Conservation (phyloP, 768 basidiomycete species). For the Macrocybe gigantea region DNA sequence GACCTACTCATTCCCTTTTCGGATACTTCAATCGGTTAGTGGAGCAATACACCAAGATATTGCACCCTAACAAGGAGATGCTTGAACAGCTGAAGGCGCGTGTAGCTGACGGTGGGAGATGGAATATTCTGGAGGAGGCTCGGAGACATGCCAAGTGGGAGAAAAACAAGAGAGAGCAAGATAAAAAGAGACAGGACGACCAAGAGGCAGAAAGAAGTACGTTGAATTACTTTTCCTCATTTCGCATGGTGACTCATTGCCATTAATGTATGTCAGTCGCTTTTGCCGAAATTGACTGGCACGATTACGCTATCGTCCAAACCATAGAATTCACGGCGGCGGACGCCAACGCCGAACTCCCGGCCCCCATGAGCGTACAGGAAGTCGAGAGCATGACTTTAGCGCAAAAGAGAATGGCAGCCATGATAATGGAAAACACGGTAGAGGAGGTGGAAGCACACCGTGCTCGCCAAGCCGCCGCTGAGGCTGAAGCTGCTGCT, state of each 20-base stretch:
- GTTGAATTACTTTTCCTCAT: conserved; percentile 22
- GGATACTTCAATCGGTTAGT: conserved; percentile 96
- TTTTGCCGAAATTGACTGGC: conserved; percentile 98
- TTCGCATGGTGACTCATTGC: conserved; percentile 6
- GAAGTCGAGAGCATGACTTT: conserved; percentile 96
- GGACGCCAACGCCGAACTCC: conserved; percentile 86
- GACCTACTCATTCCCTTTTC: conserved; percentile 93
- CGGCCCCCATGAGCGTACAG: conserved; percentile 93
- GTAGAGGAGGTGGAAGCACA: conserved; percentile 82
- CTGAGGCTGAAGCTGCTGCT: conserved; percentile 78
- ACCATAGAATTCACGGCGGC: conserved; percentile 96
- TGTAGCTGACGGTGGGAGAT: conserved; percentile 59
- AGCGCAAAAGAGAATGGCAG: conserved; percentile 96
- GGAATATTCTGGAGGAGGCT: conserved; percentile 75
- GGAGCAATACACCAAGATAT: conserved; percentile 89
- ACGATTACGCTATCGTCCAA: conserved; percentile 97
- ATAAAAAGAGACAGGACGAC: conserved; percentile 84
- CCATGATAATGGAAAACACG: conserved; percentile 96
- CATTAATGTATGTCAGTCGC: conserved; percentile 47
- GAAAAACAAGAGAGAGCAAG: conserved; percentile 72
- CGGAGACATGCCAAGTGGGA: conserved; percentile 86
- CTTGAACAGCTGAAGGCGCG: conserved; percentile 66
- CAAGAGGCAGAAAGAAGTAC: conserved; percentile 84
- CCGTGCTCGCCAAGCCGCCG: conserved; percentile 75
- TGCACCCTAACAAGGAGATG: conserved; percentile 75